Conservation (phyloP, 352 stramenopile genomes). For the Pseudoperonospora humuli region DNA sequence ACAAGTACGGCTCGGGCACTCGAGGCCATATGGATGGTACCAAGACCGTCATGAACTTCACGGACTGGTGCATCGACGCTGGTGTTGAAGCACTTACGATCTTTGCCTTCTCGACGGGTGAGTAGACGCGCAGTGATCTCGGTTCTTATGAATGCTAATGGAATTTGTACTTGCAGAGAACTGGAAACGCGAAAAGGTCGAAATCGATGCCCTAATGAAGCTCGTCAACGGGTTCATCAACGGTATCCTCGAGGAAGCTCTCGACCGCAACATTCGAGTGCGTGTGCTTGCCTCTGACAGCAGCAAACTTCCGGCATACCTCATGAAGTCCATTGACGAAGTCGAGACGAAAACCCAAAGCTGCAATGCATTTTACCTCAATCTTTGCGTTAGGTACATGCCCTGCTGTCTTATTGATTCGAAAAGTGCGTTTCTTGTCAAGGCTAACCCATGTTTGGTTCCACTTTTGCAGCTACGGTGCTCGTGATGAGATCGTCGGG, state of each 20-base stretch:
- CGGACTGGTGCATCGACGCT: constrained; percentile 92
- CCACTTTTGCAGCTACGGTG: constrained; percentile 87
- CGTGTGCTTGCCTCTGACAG: constrained; percentile 81
- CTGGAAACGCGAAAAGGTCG: constrained; percentile 84
- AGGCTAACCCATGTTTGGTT: no score
- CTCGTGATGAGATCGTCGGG: constrained; percentile 90
- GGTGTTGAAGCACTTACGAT: constrained; percentile 88
- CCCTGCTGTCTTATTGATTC: no score
- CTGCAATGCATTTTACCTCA: constrained; percentile 75
- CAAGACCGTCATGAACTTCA: constrained; percentile 93
- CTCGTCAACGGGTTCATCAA: constrained; percentile 93
- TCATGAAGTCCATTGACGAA: constrained; percentile 51
- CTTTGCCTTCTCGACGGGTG: constrained; percentile 92
- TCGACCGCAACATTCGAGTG: constrained; percentile 88
- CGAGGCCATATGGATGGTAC: constrained; percentile 92
- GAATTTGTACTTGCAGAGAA: constrained; percentile 77
- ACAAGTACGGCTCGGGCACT: constrained; percentile 64
- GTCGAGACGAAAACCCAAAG: constrained; percentile 84
- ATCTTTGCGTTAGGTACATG: constrained; percentile 67
- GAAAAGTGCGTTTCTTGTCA: no score
- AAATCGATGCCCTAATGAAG: constrained; percentile 90
- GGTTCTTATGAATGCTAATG: constrained; percentile 1
- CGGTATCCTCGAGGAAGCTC: constrained; percentile 77
- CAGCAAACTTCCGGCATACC: constrained; percentile 50
- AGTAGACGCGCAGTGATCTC: not conserved